A percentile compares a stretch with the other conserved stretches of the same genome.
Evolutionary conservation across 2,329 filamentous ascomycete species (phyloP).

Genomic region (Penicillium sp.): DNA sequence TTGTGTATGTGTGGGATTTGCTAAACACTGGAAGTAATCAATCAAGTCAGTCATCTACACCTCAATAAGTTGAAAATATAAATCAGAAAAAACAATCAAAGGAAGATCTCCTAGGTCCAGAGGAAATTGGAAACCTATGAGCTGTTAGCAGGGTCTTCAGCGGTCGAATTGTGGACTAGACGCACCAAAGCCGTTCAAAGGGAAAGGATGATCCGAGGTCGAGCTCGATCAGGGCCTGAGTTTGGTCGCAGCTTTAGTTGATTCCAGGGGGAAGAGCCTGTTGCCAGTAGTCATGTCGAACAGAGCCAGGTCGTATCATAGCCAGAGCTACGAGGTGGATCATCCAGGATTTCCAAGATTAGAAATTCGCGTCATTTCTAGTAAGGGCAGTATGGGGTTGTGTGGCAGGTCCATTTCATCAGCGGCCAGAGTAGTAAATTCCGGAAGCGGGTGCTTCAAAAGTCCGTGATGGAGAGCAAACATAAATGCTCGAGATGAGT

Average conservation of each 20-base stretch:
- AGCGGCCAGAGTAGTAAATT: conserved; percentile 10
- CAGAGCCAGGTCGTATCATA: neutral
- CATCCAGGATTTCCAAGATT: conserved; percentile 11
- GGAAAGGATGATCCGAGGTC: conserved; percentile 5
- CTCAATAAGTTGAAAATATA: conserved; percentile 8
- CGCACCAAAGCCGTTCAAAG: conserved; percentile 13
- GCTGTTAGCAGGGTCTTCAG: conserved; percentile 8
- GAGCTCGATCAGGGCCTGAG: neutral
- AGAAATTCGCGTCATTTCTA: conserved; percentile 4
- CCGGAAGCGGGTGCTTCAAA: conserved; percentile 13
- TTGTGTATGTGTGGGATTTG: conserved; percentile 27
- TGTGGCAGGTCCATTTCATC: conserved; percentile 12
- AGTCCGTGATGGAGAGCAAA: conserved; percentile 14
- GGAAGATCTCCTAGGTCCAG: conserved; percentile 18
- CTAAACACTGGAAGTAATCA: conserved; percentile 28
- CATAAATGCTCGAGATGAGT: conserved; percentile 17
- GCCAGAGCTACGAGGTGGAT: conserved; percentile 9
- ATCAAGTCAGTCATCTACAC: conserved; percentile 33
- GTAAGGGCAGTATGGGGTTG: conserved; percentile 4
- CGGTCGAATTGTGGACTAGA: neutral
- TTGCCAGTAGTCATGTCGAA: conserved; percentile 2
- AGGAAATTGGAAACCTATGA: conserved; percentile 4
- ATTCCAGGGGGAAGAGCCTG: conserved; percentile 1
- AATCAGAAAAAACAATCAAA: conserved; percentile 2
- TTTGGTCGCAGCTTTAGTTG: neutral